Evolutionary conservation across 345 rosid species (phyloP).

Genomic region (Litchi chinensis): DNA sequence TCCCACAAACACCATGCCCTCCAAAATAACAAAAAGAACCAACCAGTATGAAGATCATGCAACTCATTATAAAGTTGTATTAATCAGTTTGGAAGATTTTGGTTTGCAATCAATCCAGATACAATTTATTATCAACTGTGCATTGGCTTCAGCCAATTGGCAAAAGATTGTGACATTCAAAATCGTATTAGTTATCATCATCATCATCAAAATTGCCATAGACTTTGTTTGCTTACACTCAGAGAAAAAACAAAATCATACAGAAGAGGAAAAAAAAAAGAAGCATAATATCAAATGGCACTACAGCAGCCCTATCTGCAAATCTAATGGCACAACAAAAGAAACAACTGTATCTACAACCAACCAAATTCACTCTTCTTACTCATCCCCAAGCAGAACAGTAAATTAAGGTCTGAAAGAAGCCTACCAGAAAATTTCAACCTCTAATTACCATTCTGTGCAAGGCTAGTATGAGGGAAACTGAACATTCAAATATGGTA

Average conservation of each 20-base stretch:
- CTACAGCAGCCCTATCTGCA: conserved; percentile 45
- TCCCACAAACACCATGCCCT: too few species aligned
- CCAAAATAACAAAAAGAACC: too few species aligned
- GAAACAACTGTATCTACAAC: conserved; percentile 59
- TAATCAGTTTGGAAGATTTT: not conserved
- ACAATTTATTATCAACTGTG: not conserved
- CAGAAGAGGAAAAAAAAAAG: not conserved
- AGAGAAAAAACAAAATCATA: conserved; percentile 26
- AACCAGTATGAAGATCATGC: too few species aligned
- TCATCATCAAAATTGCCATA: conserved; percentile 45
- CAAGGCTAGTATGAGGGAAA: conserved; percentile 7
- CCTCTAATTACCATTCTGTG: not conserved
- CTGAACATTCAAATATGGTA: not conserved
- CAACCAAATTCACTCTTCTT: conserved; percentile 23
- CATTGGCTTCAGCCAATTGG: too few species aligned
- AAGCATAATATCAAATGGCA: conserved; percentile 28
- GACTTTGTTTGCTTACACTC: conserved; percentile 28
- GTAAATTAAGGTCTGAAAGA: conserved; percentile 6
- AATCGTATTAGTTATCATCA: not conserved
- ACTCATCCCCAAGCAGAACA: conserved; percentile 18
- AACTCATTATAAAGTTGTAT: not conserved
- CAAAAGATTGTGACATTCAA: not conserved
- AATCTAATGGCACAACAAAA: conserved; percentile 36
- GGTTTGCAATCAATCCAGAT: not conserved
- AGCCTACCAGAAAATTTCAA: conserved; percentile 5